phyloP scores from a whole-genome alignment of 495 filamentous ascomycete species.

The Penicillium pulvis region DNA sequence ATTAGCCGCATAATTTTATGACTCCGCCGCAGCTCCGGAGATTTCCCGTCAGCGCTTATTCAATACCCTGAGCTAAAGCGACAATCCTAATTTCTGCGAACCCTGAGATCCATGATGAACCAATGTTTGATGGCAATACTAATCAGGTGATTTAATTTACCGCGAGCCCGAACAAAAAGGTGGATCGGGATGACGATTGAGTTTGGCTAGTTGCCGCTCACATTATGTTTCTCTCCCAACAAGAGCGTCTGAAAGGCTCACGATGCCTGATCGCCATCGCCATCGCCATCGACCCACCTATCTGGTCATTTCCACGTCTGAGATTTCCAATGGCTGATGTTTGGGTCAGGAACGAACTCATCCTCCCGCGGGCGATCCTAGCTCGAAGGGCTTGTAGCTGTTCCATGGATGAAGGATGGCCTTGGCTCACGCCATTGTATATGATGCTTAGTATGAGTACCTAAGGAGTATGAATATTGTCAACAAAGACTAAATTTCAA shows the following conservation, averaged over 20 bases:
- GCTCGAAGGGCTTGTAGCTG: background rate
- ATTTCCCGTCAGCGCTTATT: slow-evolving; percentile 4
- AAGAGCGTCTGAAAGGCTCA: background rate
- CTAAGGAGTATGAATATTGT: background rate
- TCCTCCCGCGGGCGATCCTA: background rate
- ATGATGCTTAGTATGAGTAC: background rate
- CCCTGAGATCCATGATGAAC: background rate
- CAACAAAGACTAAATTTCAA: background rate
- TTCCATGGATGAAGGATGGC: background rate
- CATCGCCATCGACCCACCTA: slow-evolving; percentile 8
- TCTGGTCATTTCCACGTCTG: slow-evolving; percentile 6
- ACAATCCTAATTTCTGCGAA: slow-evolving; percentile 15
- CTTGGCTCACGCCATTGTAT: slow-evolving; percentile 1
- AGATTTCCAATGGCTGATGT: background rate
- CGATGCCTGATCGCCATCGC: slow-evolving; percentile 1
- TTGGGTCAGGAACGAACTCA: slow-evolving; percentile 16
- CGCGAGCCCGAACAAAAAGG: background rate
- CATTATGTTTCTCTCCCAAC: background rate
- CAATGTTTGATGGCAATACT: background rate
- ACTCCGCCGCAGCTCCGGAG: slow-evolving; percentile 1
- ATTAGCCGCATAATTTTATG: background rate
- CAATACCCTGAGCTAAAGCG: slow-evolving; percentile 1
- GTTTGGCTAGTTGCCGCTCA: slow-evolving; percentile 3
- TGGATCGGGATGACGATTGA: background rate
- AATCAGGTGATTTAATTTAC: background rate